Evolutionary conservation across 108 stramenopile genomes (phyloP), one percentile per base, ranked within the genome.

Genomic region (Craspedostauros australis): DNA sequence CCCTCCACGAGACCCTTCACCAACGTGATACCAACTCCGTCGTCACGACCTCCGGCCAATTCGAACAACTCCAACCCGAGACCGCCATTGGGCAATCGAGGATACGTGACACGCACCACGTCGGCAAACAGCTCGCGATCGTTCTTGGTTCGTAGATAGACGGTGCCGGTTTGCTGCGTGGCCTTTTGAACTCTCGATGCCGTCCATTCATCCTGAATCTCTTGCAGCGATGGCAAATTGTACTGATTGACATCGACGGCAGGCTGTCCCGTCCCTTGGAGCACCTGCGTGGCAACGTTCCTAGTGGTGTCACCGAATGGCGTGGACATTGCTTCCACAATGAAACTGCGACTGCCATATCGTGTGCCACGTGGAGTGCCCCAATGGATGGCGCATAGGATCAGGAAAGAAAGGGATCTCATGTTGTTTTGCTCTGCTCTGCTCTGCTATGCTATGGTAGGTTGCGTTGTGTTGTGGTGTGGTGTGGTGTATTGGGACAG

Each of bases 21-120:
- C 5, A 82, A 57, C 3, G 86, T 88, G 43, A 88, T 88, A 0
- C 86, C 86, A 7, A 88, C 33, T 4, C 82, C 82, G 51, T 88
- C 86, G 31, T 59, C 58, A 19, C 79, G 50, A 18, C 86, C 77
- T 23, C 86, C 86, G 4, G 82, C 86, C 15, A 88, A 33, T 53
- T 88, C 86, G 3, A 49, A 14, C 7, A 88, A 61, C 30, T 79
- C 53, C 27, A 88, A 50, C 4, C 86, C 86, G 7, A 88, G 39
- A 61, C 51, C 39, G 43, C 54, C 36, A 5, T 30, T 53, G 24
- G 33, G 32, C 15, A 47, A 58, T 43, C 76, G 39, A 14, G 74
- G 67, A 53, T 78, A 48, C 21, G 31, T 54, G n/a, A 76, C 56
- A 22, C 36, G 14, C 0, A 81, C 16, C 8, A 36, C 72, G 45